Base-by-base conservation (phyloP, 352 stramenopile species). In the Hyphochytrium catenoides region DNA sequence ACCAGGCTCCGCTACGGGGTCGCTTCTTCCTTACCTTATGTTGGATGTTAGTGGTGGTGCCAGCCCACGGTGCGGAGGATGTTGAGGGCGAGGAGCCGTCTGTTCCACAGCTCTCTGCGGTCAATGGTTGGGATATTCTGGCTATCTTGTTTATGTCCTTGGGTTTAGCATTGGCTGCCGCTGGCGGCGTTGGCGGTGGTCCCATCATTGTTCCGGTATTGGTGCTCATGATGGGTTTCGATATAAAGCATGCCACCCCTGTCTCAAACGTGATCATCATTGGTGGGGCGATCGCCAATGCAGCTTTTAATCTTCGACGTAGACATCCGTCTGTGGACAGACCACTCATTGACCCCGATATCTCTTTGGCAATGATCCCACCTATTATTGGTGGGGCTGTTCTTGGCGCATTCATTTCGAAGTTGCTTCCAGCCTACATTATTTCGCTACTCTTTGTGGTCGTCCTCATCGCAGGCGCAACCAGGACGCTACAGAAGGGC, bases 241-340 rank as follows among this genome's bases (percentile, higher is more conserved):
- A 74, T 34, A 64, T 71, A 39, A 71, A 74, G 44, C 56, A 52
- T 31, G 58, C 56, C 15, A 74, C 58, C 25, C 58, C 61, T 8
- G 56, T 56, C 23, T 60, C 54, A 22, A 71, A 69, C 46, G 48
- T 71, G 21, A 55, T 61, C 48, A 68, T 71, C 48, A 57, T 74
- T 19, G 61, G 58, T 33, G 61, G 58, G 16, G 58, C 58, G 11
- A 49, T 69, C 21, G 61, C 61, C 17, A 74, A 71, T 32, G 56
- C 61, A 4, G 56, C 53, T 30, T 68, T 69, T 43, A 70, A 74
- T 36, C 23, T 69, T 36, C 58, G 48, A 36, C 69, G 71, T 44
- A 57, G 58, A 22, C 58, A 74, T 29, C 56, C 61, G 31, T 52
- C 38, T n/a, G 57, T 49, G 3, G 47, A 71, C 26, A 56, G 58